Base-by-base conservation (phyloP, 768 basidiomycete species). In the Boletus eberwhitei region DNA sequence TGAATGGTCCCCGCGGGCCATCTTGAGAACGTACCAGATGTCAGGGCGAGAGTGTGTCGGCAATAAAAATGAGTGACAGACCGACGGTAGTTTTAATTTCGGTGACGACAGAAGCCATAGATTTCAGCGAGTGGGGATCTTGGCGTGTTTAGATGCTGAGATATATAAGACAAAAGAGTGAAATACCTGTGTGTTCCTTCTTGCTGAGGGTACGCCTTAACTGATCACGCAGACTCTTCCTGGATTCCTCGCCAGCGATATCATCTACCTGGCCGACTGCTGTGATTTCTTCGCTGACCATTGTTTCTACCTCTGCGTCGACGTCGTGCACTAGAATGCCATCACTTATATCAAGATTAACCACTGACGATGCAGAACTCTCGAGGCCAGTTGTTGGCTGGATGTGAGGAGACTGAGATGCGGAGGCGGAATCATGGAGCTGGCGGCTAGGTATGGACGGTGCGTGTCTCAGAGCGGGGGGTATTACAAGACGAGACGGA, bases 291-390 rank as follows among this genome's bases (percentile, higher is more conserved):
- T 88, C 88, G 50, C 72, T 76, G 37, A 80, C 79, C 14, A 75
- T 74, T 13, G 77, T 73, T 34, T 84, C 85, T 21, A 75, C 76
- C 53, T 88, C 86, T 29, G 76, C 76, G 39, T 89, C 87, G 39
- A 79, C 78, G 65, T 90, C 88, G 61, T 84, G 83, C 42, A 90
- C 76, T 39, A 90, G 73, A 50, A 90, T 85, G 9, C 86, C 84
- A 59, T 88, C 87, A 49, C 75, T 76, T 54, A 83, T 70, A 58
- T 87, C 85, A 71, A 88, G 65, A 64, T 86, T 83, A 61, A 82
- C 74, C 19, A 87, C 77, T 36, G 89, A 90, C 43, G 87, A 89
- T 35, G 87, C 81, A 21, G 86, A 84, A 66, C 85, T 87, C 63
- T 84, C 79, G 41, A 83, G 71, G 41, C 66, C 72, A 29, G 75